These are phyloP conservation scores for Hypomyces rosellus DNA, from an alignment of 2,329 filamentous ascomycete species.

Conservation along the genomic window DNA sequence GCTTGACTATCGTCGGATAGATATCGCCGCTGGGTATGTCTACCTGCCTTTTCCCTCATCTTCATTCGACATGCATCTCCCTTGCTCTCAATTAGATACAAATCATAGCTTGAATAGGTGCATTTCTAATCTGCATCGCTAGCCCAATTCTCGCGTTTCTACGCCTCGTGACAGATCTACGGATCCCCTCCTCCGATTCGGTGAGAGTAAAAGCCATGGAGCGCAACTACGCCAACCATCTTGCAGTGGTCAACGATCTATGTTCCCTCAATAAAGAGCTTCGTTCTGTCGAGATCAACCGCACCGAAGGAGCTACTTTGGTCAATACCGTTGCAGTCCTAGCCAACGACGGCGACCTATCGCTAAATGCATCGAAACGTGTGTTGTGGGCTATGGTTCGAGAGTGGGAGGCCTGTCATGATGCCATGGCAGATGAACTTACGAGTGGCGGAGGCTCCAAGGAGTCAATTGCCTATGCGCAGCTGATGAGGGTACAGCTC, in stretches of 20 bases:
- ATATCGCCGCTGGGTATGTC: neutral
- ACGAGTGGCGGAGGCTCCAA: too few species aligned
- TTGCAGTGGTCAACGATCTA: neutral
- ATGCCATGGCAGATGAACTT: neutral
- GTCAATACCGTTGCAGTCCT: neutral
- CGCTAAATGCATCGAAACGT: neutral
- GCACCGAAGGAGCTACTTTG: neutral
- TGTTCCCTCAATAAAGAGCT: neutral
- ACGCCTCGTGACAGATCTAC: neutral
- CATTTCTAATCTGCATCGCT: neutral
- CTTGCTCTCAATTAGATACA: neutral
- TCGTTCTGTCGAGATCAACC: neutral
- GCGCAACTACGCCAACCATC: neutral
- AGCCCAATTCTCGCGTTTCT: neutral
- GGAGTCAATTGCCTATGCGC: too few species aligned
- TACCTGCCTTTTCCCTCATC: neutral
- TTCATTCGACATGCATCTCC: too few species aligned
- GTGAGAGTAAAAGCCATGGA: neutral
- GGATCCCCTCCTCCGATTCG: neutral
- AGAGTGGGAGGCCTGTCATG: neutral
- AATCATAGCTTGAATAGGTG: neutral
- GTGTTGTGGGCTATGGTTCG: neutral
- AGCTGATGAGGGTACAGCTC: too few species aligned
- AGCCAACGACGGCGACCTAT: neutral
- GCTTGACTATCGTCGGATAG: neutral